A percentile compares a stretch with the other conserved stretches of the same genome.
These are phyloP conservation scores for Gomphus bonarii DNA, from an alignment of 1,284 basidiomycete genomes.

Conservation along the genomic window DNA sequence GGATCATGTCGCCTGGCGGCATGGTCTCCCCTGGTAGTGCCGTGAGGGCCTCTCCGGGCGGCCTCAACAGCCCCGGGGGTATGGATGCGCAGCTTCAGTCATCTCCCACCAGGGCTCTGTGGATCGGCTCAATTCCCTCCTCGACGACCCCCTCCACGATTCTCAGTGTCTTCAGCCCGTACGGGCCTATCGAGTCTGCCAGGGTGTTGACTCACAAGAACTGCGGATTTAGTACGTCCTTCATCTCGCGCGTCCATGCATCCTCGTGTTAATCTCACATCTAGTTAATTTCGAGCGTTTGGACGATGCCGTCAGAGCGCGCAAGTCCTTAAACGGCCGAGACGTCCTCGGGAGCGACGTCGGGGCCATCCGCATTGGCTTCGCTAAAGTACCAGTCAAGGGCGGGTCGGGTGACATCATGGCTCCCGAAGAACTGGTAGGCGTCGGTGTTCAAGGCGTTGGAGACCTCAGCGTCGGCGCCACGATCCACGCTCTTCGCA, in stretches of 20 bases:
- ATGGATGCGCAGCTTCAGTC: conserved; percentile 79
- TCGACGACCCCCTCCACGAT: conserved; percentile 90
- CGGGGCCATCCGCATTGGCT: conserved; percentile 92
- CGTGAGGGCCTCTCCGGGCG: conserved; percentile 39
- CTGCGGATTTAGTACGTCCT: conserved; percentile 77
- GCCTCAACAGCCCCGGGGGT: conserved; percentile 39
- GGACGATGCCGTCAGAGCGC: conserved; percentile 90
- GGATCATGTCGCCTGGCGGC: conserved; percentile 34
- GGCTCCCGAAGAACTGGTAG: conserved; percentile 25
- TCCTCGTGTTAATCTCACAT: conserved; percentile 10
- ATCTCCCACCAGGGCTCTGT: conserved; percentile 84
- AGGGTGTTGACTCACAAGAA: conserved; percentile 95
- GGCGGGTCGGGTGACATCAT: conserved; percentile 50
- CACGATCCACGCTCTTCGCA: conserved; percentile 75
- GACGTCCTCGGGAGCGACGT: conserved; percentile 94
- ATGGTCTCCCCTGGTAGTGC: conserved; percentile 50
- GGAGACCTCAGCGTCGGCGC: conserved; percentile 76
- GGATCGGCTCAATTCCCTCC: conserved; percentile 93
- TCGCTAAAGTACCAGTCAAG: conserved; percentile 91
- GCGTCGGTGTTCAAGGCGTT: conserved; percentile 62
- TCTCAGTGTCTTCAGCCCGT: conserved; percentile 88
- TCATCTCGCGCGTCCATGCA: conserved; percentile 9
- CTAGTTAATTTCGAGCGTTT: conserved; percentile 93
- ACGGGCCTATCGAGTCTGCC: conserved; percentile 94
- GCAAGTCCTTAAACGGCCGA: conserved; percentile 89